Evolutionary conservation across 495 filamentous ascomycete species (phyloP).

Genomic region (Xylaria acuta): DNA sequence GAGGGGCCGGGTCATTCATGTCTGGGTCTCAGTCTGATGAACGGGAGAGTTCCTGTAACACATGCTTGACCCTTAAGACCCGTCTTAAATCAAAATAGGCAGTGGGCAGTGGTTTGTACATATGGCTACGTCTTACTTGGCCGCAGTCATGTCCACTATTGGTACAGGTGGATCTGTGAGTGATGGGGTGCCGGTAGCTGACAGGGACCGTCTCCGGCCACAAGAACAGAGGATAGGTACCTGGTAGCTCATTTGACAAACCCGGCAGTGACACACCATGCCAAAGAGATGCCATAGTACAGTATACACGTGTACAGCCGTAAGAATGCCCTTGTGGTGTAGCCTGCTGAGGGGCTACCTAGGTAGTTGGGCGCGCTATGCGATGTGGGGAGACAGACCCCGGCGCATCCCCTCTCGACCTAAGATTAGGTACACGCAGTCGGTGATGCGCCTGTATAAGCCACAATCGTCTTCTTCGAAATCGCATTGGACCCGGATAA

Average conservation of each 20-base stretch:
- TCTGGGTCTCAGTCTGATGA: slow-evolving; percentile 16
- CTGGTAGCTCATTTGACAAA: background rate
- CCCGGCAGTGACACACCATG: slow-evolving; percentile 3
- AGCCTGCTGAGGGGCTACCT: slow-evolving; percentile 1
- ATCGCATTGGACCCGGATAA: background rate
- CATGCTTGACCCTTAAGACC: slow-evolving; percentile 9
- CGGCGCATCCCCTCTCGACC: background rate
- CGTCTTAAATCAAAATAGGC: slow-evolving; percentile 13
- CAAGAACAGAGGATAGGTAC: background rate
- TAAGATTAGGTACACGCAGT: slow-evolving; percentile 16
- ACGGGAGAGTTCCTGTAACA: background rate
- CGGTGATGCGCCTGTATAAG: slow-evolving; percentile 13
- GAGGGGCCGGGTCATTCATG: background rate
- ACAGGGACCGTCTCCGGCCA: background rate
- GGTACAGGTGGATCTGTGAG: slow-evolving; percentile 10
- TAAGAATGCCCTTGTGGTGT: background rate
- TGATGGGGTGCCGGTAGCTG: background rate
- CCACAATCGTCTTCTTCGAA: background rate
- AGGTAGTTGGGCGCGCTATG: background rate
- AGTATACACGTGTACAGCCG: slow-evolving; percentile 4
- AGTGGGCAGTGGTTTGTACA: slow-evolving; percentile 13
- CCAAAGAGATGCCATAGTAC: background rate
- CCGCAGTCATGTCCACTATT: background rate
- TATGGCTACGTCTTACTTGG: slow-evolving; percentile 13
- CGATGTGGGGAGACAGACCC: slow-evolving; percentile 15